A percentile compares a stretch with the other conserved stretches of the same genome.
Evolutionary conservation across 2,329 filamentous ascomycete genomes (phyloP).

Genomic region (Trichoderma asperellum): DNA sequence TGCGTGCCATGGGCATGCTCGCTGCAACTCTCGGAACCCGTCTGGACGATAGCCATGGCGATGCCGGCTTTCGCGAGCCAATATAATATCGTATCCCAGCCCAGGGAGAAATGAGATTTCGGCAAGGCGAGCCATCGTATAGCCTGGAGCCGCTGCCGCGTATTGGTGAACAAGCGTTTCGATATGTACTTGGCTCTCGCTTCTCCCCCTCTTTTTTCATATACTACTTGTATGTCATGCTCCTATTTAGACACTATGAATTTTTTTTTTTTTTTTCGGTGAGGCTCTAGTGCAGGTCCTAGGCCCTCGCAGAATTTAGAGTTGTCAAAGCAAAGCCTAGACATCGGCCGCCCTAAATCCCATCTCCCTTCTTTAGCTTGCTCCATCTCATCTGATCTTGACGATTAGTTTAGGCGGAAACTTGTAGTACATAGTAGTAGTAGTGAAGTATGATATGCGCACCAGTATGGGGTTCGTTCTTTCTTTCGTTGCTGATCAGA

Average conservation of each 20-base stretch:
- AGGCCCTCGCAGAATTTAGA: neutral
- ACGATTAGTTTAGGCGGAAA: conserved; percentile 6
- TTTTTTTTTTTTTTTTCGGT: neutral
- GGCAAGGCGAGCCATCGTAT: neutral
- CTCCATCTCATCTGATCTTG: conserved; percentile 12
- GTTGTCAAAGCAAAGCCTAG: neutral
- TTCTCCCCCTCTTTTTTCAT: neutral
- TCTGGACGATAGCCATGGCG: neutral
- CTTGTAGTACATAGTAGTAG: neutral
- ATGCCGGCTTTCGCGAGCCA: neutral
- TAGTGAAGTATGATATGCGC: neutral
- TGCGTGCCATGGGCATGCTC: neutral
- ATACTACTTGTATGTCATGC: neutral
- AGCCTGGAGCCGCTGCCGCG: neutral
- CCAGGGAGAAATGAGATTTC: neutral
- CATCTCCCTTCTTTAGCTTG: conserved; percentile 9
- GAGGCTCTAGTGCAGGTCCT: conserved; percentile 3
- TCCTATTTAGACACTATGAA: neutral
- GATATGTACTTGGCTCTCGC: neutral
- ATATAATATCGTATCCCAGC: neutral
- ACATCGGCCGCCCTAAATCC: conserved; percentile 3
- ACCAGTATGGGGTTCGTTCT: neutral
- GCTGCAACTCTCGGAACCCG: neutral
- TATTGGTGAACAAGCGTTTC: neutral
- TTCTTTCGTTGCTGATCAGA: neutral